Evolutionary conservation across 805 yeast genomes (phyloP).

Genomic region (Ogataea polymorpha): DNA sequence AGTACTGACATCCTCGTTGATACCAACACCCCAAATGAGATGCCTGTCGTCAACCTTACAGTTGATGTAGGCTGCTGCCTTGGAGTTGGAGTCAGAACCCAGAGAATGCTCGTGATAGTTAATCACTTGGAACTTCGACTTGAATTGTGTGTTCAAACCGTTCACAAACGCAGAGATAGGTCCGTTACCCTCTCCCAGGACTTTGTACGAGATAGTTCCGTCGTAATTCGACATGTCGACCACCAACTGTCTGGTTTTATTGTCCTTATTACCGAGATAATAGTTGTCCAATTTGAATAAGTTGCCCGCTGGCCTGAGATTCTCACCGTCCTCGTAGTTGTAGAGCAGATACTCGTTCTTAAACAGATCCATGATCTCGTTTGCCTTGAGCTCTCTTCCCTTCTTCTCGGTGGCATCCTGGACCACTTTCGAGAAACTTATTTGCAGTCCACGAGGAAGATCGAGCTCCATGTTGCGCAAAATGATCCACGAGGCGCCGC

Average conservation of each 20-base stretch:
- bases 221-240: constrained; percentile 51
- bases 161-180: constrained; percentile 74
- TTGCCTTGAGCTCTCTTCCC: constrained; percentile 67
- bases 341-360: constrained; percentile 52
- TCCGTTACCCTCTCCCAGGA: constrained; percentile 74
- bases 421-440: constrained; percentile 68
- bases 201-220: constrained; percentile 18
- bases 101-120: constrained; percentile 78
- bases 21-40: constrained; percentile 54
- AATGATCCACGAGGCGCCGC: constrained; percentile 88
- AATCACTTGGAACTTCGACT: constrained; percentile 54
- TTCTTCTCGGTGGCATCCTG: constrained; percentile 65
- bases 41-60: constrained; percentile 26
- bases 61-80: constrained; percentile 73
- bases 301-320: constrained; percentile 14
- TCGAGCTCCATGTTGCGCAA: constrained; percentile 72
- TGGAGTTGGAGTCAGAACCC: constrained; percentile 66
- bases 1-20: constrained; percentile 53
- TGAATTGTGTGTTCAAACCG: constrained; percentile 51
- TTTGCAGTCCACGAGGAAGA: constrained; percentile 77
- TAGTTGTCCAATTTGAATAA: constrained; percentile 27
- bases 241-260: constrained; percentile 41
- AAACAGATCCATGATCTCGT: constrained; percentile 65
- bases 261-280: constrained; percentile 30
- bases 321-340: constrained; percentile 28